Evolutionary conservation across 441 rosid species (phyloP).

Genomic region (Erodium chrysanthum): DNA sequence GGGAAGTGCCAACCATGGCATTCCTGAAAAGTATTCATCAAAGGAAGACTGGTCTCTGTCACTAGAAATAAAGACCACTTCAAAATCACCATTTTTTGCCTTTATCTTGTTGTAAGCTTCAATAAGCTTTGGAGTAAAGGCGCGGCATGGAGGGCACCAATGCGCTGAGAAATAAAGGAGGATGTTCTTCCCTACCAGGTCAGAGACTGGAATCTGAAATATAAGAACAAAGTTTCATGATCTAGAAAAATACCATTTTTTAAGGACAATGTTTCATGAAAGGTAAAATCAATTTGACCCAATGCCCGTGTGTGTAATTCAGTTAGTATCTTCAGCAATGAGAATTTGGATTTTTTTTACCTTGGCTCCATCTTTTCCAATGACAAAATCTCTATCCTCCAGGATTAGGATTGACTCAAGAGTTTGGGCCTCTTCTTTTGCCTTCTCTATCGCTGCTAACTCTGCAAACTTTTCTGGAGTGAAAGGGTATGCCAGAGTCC

Average conservation of each 20-base stretch:
- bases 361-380: conserved; percentile 53
- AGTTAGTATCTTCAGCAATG: not conserved
- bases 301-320: not conserved
- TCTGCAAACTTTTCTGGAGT: conserved; percentile 55
- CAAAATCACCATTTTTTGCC: conserved; percentile 22
- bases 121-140: conserved; percentile 23
- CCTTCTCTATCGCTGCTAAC: conserved; percentile 52
- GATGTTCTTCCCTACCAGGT: conserved; percentile 29
- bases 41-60: conserved; percentile 33
- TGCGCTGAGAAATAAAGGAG: conserved; percentile 35
- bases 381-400: conserved; percentile 46
- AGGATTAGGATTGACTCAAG: conserved; percentile 53
- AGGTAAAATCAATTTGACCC: not conserved
- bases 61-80: conserved; percentile 29
- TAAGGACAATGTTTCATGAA: not conserved
- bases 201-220: conserved; percentile 24
- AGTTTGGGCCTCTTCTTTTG: conserved; percentile 51
- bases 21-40: conserved; percentile 23
- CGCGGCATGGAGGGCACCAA: conserved; percentile 22
- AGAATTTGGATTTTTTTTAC: conserved; percentile 22
- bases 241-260: no score
- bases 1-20: conserved; percentile 40
- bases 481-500: conserved; percentile 56
- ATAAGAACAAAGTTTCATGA: not conserved
- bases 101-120: conserved; percentile 26